Evolutionary conservation across 768 basidiomycete genomes (phyloP).

Genomic region (Lyophyllum decastes): DNA sequence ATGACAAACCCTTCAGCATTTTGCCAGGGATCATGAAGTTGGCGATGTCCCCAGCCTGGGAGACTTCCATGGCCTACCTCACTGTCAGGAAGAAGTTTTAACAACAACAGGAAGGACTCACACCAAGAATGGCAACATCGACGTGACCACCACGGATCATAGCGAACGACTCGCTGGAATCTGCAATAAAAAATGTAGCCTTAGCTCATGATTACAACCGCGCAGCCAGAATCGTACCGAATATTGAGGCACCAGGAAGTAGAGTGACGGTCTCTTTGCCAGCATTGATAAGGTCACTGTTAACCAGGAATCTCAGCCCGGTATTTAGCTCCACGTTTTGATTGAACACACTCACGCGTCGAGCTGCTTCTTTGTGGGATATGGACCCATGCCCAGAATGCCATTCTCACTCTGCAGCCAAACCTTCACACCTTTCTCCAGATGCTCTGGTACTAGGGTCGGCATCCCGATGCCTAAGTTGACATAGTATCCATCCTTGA

Average conservation of each 20-base stretch:
- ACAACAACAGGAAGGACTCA: constrained; percentile 37
- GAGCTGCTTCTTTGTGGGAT: constrained; percentile 76
- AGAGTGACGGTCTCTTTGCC: constrained; percentile 95
- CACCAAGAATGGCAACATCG: constrained; percentile 90
- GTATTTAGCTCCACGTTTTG: neutral
- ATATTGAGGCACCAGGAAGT: constrained; percentile 87
- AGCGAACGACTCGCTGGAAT: constrained; percentile 91
- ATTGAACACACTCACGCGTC: constrained; percentile 62
- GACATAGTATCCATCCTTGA: constrained; percentile 85
- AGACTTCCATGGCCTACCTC: constrained; percentile 89
- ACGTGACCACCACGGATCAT: constrained; percentile 99
- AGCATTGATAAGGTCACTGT: constrained; percentile 89
- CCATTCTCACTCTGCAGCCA: constrained; percentile 94
- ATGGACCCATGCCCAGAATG: constrained; percentile 88
- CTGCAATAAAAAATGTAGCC: constrained; percentile 32
- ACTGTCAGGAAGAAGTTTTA: constrained; percentile 51
- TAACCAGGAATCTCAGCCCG: constrained; percentile 3
- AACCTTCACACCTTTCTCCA: constrained; percentile 74
- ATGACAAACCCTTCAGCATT: constrained; percentile 68
- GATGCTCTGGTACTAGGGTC: constrained; percentile 80
- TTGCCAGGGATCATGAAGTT: constrained; percentile 99
- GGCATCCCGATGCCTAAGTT: constrained; percentile 93
- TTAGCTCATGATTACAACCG: neutral
- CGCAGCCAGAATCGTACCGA: constrained; percentile 55
- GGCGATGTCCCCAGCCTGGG: constrained; percentile 89